Evolutionary conservation across 2,329 filamentous ascomycete genomes (phyloP).

Genomic region (Chalaropsis ovoidea): DNA sequence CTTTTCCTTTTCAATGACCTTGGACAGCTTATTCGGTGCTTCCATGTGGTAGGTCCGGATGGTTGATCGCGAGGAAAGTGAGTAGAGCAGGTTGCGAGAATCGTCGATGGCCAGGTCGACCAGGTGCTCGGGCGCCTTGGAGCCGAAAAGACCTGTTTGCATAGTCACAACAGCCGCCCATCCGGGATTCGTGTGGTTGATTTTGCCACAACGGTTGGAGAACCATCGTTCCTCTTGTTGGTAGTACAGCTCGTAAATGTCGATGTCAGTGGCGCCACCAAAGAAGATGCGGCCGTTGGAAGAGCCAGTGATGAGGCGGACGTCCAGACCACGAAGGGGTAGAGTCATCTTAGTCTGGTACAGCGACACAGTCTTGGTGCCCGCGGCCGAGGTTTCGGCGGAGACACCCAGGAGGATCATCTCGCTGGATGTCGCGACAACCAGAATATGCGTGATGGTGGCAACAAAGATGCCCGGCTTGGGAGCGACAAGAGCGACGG

Average conservation of each 20-base stretch:
- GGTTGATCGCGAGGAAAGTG: slow-evolving; percentile 75
- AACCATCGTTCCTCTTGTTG: slow-evolving; percentile 98
- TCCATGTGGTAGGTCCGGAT: slow-evolving; percentile 89
- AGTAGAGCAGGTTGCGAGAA: slow-evolving; percentile 78
- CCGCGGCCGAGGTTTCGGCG: slow-evolving; percentile 55
- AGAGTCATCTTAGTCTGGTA: slow-evolving; percentile 85
- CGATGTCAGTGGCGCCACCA: slow-evolving; percentile 65
- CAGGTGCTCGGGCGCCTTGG: slow-evolving; percentile 52
- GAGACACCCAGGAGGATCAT: slow-evolving; percentile 80
- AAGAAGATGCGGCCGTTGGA: slow-evolving; percentile 89
- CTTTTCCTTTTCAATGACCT: slow-evolving; percentile 57
- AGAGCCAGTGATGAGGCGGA: slow-evolving; percentile 70
- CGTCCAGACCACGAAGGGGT: slow-evolving; percentile 63
- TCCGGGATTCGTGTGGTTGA: slow-evolving; percentile 72
- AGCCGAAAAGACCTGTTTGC: slow-evolving; percentile 42
- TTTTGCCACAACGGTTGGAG: slow-evolving; percentile 72
- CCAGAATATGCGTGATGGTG: slow-evolving; percentile 76
- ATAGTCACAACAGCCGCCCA: slow-evolving; percentile 54
- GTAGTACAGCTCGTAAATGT: slow-evolving; percentile 89
- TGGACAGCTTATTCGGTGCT: slow-evolving; percentile 47
- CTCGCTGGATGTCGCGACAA: slow-evolving; percentile 76
- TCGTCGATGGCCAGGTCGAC: slow-evolving; percentile 80
- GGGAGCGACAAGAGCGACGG: slow-evolving; percentile 79
- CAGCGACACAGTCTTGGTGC: slow-evolving; percentile 62
- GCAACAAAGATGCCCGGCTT: slow-evolving; percentile 78